phyloP scores from a whole-genome alignment of 164 flowering plant species.

The Magnolia sinica region DNA sequence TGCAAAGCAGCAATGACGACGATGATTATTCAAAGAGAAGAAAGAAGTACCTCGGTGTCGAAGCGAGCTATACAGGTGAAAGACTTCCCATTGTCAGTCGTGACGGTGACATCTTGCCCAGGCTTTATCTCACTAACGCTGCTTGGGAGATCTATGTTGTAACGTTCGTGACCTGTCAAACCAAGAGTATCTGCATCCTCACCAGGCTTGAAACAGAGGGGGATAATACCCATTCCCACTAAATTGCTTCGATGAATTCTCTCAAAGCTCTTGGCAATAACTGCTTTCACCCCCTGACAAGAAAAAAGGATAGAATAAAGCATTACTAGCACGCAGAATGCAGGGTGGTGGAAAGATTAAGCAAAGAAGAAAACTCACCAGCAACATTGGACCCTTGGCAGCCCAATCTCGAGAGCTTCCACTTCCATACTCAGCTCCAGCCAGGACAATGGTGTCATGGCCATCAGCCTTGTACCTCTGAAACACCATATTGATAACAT shows the following conservation, averaged over 20 bases:
- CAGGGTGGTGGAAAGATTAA: background rate
- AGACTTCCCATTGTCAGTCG: constrained; percentile 37
- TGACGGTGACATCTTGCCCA: constrained; percentile 40
- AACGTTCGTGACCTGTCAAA: constrained; percentile 39
- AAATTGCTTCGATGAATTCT: constrained; percentile 44
- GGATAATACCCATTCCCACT: constrained; percentile 48
- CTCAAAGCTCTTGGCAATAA: constrained; percentile 46
- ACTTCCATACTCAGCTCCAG: constrained; percentile 83
- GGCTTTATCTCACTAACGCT: constrained; percentile 34
- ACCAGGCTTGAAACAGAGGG: constrained; percentile 43
- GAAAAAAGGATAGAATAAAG: background rate
- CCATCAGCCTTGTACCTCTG: constrained; percentile 69
- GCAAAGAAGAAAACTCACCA: constrained; percentile 29
- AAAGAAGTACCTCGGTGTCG: constrained; percentile 35
- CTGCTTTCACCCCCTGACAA: constrained; percentile 43
- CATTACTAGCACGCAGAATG: background rate
- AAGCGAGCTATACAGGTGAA: constrained; percentile 42
- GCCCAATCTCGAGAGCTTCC: constrained; percentile 90
- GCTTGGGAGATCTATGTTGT: constrained; percentile 34
- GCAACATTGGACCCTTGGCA: constrained; percentile 77
- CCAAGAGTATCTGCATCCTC: constrained; percentile 45
- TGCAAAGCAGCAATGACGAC: background rate
- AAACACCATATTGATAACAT: constrained; percentile 2
- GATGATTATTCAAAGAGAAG: background rate
- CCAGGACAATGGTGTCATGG: constrained; percentile 54